Evolutionary conservation across 1,139 yeast genomes (phyloP), one percentile per base, ranked within the genome.

Genomic region (Scheffersomyces parashehatae): DNA sequence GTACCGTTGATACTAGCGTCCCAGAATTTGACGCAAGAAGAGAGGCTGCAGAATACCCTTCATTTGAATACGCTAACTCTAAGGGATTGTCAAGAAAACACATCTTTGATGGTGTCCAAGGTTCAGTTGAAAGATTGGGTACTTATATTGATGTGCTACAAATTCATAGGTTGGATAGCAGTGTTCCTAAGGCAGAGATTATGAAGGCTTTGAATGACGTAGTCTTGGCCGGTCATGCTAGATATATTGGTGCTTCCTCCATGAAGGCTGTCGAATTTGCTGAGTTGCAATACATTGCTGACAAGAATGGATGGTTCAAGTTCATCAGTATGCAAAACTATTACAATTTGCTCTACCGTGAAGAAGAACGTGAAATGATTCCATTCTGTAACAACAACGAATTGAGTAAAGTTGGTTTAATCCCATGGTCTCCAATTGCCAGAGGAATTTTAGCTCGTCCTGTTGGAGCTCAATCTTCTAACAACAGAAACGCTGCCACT

Each of bases 291-390:
- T 48, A 42, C 29, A 45, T 48, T 38, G 59, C 59, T 8, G 55
- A 52, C 4, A 46, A 49, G 38, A 29, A 53, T 43, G 47, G 47
- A 16, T 55, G 52, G 55, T 69, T 72, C 49, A 79, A 79, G 58
- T 82, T 81, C 51, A 67, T 81, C 47, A 70, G 80, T 40, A 80
- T 81, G 83, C 86, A 82, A 59, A 75, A 77, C 52, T 76, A 67
- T 56, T 79, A 79, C 59, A 80, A 79, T 56, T 64, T 81, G 50
- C 43, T 81, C 6, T 70, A 78, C 57, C 67, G 87, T 24, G 85
- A 81, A 54, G 85, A 82, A 42, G 87, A 82, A 55, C 62, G 78
- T 30, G 86, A 82, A 53, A 70, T 81, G 79, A 77, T 70, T 50
- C 81, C 78, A 28, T 81, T 65, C 60, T 77, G 83, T 54, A 60